phyloP scores from a whole-genome alignment of 2,329 filamentous ascomycete species.

The Juglanconis oblonga region DNA sequence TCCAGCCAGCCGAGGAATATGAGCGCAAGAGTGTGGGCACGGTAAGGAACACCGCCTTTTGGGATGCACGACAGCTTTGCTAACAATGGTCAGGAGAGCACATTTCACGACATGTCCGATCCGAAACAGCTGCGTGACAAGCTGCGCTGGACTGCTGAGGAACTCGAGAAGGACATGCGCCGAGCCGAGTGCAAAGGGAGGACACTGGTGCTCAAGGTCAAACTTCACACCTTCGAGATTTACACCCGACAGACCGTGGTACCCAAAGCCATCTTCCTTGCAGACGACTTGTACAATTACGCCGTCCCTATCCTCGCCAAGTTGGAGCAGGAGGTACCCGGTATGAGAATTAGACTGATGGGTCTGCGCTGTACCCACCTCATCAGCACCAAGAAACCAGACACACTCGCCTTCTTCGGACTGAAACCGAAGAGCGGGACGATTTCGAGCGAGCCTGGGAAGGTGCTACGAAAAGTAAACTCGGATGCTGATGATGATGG shows the following conservation, averaged over 20 bases:
- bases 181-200: constrained; percentile 81
- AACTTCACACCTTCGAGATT: constrained; percentile 91
- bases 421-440: constrained; percentile 37
- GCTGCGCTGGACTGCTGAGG: constrained; percentile 75
- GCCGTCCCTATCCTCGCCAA: constrained; percentile 80
- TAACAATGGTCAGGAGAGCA: constrained; percentile 58
- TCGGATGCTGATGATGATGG: constrained; percentile 38
- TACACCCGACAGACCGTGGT: constrained; percentile 76
- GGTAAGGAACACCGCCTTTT: not conserved
- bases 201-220: constrained; percentile 90
- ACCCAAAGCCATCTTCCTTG: constrained; percentile 67
- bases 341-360: constrained; percentile 79
- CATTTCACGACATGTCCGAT: constrained; percentile 77
- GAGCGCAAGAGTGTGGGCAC: constrained; percentile 93
- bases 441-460: constrained; percentile 9
- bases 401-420: constrained; percentile 78
- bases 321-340: constrained; percentile 77
- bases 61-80: not conserved
- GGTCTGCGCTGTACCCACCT: constrained; percentile 86
- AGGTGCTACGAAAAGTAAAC: constrained; percentile 7
- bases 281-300: constrained; percentile 81
- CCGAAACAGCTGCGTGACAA: constrained; percentile 69
- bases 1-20: constrained; percentile 84
- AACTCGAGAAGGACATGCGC: constrained; percentile 80
- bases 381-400: constrained; percentile 78